Conservation (phyloP, 2,329 filamentous ascomycete genomes). For the Leptosphaerulina australis region DNA sequence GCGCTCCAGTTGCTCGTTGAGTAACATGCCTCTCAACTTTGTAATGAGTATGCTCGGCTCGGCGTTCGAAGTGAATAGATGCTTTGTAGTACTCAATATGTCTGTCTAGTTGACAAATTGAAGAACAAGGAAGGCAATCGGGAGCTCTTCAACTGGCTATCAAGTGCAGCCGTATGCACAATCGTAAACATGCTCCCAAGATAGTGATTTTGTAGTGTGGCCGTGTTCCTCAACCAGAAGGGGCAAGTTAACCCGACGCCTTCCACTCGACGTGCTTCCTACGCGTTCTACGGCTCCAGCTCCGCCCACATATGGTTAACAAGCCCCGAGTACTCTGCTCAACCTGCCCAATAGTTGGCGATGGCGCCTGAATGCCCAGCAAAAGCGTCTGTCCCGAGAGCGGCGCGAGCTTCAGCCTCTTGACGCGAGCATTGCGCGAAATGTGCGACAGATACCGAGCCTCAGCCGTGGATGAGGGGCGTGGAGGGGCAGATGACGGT, state of each 20-base stretch:
- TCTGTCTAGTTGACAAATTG: background rate
- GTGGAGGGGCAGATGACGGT: conserved; percentile 36
- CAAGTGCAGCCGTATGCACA: background rate
- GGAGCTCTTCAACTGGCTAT: background rate
- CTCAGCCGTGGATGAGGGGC: conserved; percentile 37
- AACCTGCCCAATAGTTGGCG: conserved; percentile 19
- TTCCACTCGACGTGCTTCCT: conserved; percentile 7
- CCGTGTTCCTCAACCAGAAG: conserved; percentile 21
- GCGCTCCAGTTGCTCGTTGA: background rate
- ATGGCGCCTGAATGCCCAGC: conserved; percentile 6
- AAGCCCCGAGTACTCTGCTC: conserved; percentile 18
- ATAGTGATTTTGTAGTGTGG: conserved; percentile 5
- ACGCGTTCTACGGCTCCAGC: conserved; percentile 12
- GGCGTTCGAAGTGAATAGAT: background rate
- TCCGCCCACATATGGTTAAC: conserved; percentile 29
- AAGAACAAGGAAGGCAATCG: background rate
- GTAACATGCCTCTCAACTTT: conserved; percentile 2
- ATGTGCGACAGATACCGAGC: conserved; percentile 19
- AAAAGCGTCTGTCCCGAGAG: conserved; percentile 13
- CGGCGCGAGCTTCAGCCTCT: conserved; percentile 36
- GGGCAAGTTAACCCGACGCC: conserved; percentile 28
- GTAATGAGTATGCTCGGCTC: background rate
- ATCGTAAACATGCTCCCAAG: background rate
- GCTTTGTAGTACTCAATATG: background rate
- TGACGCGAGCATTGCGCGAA: conserved; percentile 34